phyloP scores from a whole-genome alignment of 495 filamentous ascomycete genomes.

The Friedmanniomyces endolithicus region DNA sequence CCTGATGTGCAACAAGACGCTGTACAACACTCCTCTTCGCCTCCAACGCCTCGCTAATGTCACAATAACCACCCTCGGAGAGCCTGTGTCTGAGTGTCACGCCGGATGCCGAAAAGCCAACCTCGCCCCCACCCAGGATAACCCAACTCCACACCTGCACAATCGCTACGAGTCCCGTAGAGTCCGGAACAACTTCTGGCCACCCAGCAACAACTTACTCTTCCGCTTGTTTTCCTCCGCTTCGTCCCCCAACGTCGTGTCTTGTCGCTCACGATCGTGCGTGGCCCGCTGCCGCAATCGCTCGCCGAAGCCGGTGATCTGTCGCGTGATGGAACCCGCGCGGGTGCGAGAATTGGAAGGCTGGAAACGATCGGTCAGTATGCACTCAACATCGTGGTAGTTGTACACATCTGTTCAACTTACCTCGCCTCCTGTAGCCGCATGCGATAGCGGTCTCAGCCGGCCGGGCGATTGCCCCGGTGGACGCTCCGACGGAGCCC shows the following conservation, averaged over 20 bases:
- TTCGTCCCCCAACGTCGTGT: slow-evolving; percentile 7
- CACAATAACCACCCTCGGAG: neutral
- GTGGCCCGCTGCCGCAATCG: slow-evolving; percentile 15
- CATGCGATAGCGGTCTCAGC: neutral
- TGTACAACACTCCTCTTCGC: too few species aligned
- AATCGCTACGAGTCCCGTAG: slow-evolving; percentile 7
- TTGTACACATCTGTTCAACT: neutral
- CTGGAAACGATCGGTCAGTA: neutral
- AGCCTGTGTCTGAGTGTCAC: neutral
- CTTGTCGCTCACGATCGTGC: neutral
- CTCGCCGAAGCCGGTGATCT: slow-evolving; percentile 21
- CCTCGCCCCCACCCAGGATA: neutral
- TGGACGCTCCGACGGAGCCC: too few species aligned
- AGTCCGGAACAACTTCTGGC: slow-evolving; percentile 18
- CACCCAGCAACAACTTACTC: slow-evolving; percentile 20
- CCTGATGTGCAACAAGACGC: neutral
- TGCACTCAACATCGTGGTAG: too few species aligned
- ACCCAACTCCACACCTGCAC: neutral
- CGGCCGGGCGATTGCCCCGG: neutral
- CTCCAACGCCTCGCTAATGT: neutral
- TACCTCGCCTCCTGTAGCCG: neutral
- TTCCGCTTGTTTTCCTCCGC: slow-evolving; percentile 14
- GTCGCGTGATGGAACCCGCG: slow-evolving; percentile 4
- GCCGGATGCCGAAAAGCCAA: neutral
- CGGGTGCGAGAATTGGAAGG: slow-evolving; percentile 2